Evolutionary conservation across 2,329 filamentous ascomycete species (phyloP).

Genomic region (Juglanconis oblonga): DNA sequence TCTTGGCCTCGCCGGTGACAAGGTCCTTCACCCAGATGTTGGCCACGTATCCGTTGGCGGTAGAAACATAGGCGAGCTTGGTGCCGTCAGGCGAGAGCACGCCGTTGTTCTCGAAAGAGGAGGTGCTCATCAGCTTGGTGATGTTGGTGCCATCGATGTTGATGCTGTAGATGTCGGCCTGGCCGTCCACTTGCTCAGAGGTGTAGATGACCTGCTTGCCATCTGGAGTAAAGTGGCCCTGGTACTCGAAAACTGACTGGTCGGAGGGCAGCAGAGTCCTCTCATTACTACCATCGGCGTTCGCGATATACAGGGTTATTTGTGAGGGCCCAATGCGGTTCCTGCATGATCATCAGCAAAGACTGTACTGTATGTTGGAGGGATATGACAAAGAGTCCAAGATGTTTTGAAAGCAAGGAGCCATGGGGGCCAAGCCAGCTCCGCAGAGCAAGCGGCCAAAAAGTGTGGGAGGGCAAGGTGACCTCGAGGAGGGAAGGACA

Average conservation of each 20-base stretch:
- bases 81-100: constrained; percentile 36
- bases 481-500: neutral
- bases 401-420: too few relatives aligned
- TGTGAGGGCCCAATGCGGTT: constrained; percentile 22
- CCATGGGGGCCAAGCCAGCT: neutral
- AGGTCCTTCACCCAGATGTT: constrained; percentile 40
- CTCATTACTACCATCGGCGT: constrained; percentile 37
- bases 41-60: constrained; percentile 30
- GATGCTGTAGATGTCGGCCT: constrained; percentile 38
- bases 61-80: constrained; percentile 37
- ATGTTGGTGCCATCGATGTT: constrained; percentile 33
- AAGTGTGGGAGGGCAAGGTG: neutral
- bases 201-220: constrained; percentile 39
- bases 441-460: neutral
- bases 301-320: constrained; percentile 28
- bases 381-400: too few relatives aligned
- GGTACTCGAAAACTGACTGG: constrained; percentile 34
- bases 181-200: constrained; percentile 37
- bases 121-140: constrained; percentile 30
- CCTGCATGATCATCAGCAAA: constrained; percentile 10
- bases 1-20: constrained; percentile 27
- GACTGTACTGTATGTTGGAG: too few relatives aligned
- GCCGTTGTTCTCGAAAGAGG: constrained; percentile 35
- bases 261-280: constrained; percentile 29
- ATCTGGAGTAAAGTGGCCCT: constrained; percentile 35